phyloP scores from a whole-genome alignment of 306 rosid species.

The Cucurbita ficifolia region DNA sequence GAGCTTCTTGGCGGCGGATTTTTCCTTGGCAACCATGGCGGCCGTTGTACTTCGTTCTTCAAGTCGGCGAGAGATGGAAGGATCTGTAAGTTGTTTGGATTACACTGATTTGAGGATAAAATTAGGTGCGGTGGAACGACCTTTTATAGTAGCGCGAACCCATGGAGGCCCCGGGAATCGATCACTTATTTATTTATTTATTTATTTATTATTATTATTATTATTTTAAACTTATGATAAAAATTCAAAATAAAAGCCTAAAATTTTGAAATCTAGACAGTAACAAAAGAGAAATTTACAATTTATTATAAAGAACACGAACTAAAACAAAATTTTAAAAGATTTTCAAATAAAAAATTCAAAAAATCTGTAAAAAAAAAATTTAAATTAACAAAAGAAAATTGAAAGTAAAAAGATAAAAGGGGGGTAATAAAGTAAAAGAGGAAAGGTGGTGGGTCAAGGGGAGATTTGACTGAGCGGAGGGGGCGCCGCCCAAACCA shows the following conservation, averaged over 20 bases:
- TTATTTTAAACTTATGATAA: no score
- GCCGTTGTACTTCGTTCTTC: neutral
- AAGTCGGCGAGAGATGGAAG: neutral
- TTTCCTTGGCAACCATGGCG: slow-evolving; percentile 8
- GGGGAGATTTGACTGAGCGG: slow-evolving; percentile 10
- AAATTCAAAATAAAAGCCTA: no score
- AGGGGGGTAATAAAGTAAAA: neutral
- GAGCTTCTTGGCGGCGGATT: neutral
- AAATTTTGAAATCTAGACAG: no score
- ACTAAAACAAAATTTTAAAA: no score
- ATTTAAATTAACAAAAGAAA: no score
- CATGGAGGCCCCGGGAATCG: neutral
- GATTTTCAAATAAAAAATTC: no score
- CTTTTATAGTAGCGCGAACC: neutral
- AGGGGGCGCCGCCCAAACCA: slow-evolving; percentile 18
- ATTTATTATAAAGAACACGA: no score
- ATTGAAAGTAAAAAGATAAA: neutral
- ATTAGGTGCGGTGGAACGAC: neutral
- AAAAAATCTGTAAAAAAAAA: no score
- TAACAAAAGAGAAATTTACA: no score
- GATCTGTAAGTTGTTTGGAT: neutral
- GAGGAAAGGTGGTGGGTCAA: slow-evolving; percentile 1
- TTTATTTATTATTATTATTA: neutral
- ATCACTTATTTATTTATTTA: neutral
- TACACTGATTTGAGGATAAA: neutral